Evolutionary conservation across 306 rosid genomes (phyloP), one percentile per base, ranked within the genome.

Genomic region (Oxytropis ochrocephala): DNA sequence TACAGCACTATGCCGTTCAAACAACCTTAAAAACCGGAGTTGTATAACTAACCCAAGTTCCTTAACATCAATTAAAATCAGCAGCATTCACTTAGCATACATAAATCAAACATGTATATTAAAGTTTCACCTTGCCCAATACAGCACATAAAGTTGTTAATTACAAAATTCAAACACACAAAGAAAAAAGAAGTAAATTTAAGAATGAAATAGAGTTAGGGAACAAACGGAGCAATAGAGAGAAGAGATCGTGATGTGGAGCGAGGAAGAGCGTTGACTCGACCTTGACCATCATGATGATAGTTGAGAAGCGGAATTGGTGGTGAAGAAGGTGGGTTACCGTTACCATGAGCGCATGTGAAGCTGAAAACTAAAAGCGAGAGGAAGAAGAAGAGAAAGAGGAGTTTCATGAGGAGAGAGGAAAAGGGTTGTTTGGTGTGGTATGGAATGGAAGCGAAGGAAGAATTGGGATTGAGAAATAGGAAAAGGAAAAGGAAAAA

Each of bases 141-240:
- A 33, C 38, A 33, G 6, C 8, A 33, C 38, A 33, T 33, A 5
- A 33, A 33, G 29, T 24, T 24, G 29, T 2, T 4, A 24, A 24
- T 24, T 24, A 2, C 3, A 24, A 24, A 24, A 24, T 24, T 24
- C 29, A 24, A 6, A 33, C 8, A 5, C 6, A 33, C 29, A 24
- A 24, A 1, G 3, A 2, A 21, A 50, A 18, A 16, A 27, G 9
- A 48, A 48, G 17, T 13, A 35, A 11, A 46, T 0, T 53, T 41
- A 3, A 10, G 30, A 29, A 16, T 7, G 5, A 11, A 35, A 14
- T 38, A 5, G 42, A 33, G 52, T 14, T 11, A 2, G 38, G 29
- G 33, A 75, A 76, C 83, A 75, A 18, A 89, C 94, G 75, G 67
- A 27, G 88, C 52, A 53, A 79, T 17, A 11, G 95, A 81, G 30